Base-by-base conservation (phyloP, 2,329 filamentous ascomycete genomes). In the Phoma herbarum region DNA sequence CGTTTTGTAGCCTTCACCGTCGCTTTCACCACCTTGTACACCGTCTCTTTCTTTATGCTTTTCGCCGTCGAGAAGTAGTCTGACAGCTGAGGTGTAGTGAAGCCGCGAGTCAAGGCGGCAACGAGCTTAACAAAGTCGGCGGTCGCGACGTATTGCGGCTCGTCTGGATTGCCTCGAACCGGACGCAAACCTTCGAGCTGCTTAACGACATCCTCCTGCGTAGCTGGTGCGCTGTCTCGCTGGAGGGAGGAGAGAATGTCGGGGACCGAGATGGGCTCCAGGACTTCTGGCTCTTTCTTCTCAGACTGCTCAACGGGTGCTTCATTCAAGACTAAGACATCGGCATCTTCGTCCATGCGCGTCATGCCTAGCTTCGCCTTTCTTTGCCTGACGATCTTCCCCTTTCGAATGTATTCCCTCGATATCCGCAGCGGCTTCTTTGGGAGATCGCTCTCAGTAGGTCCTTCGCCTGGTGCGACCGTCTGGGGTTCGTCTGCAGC, bases 291-390 rank as follows among this genome's bases (percentile, higher is more conserved):
- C 25, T 23, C 49, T 39, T 11, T 46, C 44, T 28, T 62, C 25
- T 62, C 41, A 7, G 39, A 20, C 8, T 35, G 26, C 18, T 45
- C 29, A 7, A 69, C 55, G 6, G 51, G 57, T 11, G 71, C 57
- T 53, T 77, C 75, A 43, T 64, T 65, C 22, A 78, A 50, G 25
- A 78, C 69, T 16, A 78, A 58, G 22, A 78, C 74, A 11, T 76
- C 70, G 31, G 76, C 69, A 52, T 75, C 70, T 42, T 69, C 63
- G 44, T 76, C 76, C 59, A 78, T 61, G 12, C 65, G 64, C 62
- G 71, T 72, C 12, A 74, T 55, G 16, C 72, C 73, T 42, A 78
- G 52, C 22, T 62, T 61, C 18, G 71, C 70, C 1, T 72, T 73
- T 1, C 62, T 68, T 44, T 74, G 73, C 41, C 64, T 64, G 8